Evolutionary conservation across 805 yeast species (phyloP), one percentile per base, ranked within the genome.

Genomic region (Huiozyma naganishii): DNA sequence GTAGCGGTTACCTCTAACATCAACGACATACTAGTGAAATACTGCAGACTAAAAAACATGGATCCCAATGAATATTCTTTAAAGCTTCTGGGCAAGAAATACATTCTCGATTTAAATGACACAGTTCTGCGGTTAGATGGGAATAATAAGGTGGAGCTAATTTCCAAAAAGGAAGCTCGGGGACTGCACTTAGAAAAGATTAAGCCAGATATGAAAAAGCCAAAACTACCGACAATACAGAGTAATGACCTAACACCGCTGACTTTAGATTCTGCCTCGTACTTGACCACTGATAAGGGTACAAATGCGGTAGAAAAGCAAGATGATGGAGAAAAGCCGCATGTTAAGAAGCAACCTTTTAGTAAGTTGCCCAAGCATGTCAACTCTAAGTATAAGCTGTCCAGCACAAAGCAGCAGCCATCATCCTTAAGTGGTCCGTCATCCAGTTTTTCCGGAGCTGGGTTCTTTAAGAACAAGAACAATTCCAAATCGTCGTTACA

Each of bases 91-190:
- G 64, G 59, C 10, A 65, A 66, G 36, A 56, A 58, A 12, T 42
- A 50, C 4, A 43, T 57, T 1, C 45, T 65, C 6, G 68, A 69
- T 44, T 47, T 67, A n/a, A 65, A 67, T 34, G 70, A 66, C 41
- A 59, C 66, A 3, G 64, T 73, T 28, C 58, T 65, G 29, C 56
- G 71, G 4, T 54, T 74, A 8, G 73, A 70, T 49, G 72, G 70
- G 5, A 59, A 64, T 39, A 54, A 58, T 43, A 58, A 58, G 12
- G 55, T 74, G 13, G 77, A 73, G 43, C 54, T 70, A 5, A 54
- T 74, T 3, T 65, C 73, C 1, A 69, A 65, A 48, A 61, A 63
- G 41, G 68, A 66, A 27, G 69, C 74, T 0, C 63, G 73, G 39
- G 58, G 55, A 8, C 40, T 66, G 27, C 55, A 54, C 4, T 48